phyloP scores from a whole-genome alignment of 257 asterid species.

The Lithospermum erythrorhizon region DNA sequence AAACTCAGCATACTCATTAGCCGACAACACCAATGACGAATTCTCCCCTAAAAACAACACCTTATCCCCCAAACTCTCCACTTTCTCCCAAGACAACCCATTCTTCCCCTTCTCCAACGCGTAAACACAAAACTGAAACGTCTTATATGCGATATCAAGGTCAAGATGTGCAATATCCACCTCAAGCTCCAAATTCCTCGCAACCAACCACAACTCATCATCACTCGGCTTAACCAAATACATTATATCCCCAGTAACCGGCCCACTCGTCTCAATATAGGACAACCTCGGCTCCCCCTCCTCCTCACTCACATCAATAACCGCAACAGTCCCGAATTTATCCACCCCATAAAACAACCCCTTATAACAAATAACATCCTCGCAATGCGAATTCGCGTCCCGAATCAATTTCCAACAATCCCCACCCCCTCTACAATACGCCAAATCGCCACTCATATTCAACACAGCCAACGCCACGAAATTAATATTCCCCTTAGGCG shows the following conservation, averaged over 20 bases:
- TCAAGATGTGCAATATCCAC: conserved; percentile 21
- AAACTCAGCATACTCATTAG: conserved; percentile 52
- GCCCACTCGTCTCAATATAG: conserved; percentile 21
- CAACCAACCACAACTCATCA: conserved; percentile 50
- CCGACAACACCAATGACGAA: conserved; percentile 47
- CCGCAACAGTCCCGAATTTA: conserved; percentile 42
- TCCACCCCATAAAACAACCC: conserved; percentile 43
- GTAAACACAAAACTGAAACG: conserved; percentile 40
- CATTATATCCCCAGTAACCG: conserved; percentile 49
- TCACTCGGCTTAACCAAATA: conserved; percentile 63
- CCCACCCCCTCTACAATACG: conserved; percentile 39
- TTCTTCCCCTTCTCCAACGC: conserved; percentile 27
- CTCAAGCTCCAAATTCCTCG: conserved; percentile 46
- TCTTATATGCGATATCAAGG: conserved; percentile 32
- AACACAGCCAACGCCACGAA: conserved; percentile 50
- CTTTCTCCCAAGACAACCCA: conserved; percentile 36
- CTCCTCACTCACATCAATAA: conserved; percentile 35
- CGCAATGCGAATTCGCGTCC: conserved; percentile 30
- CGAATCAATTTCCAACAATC: conserved; percentile 43
- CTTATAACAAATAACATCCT: conserved; percentile 48
- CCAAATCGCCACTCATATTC: conserved; percentile 35
- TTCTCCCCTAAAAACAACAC: conserved; percentile 63
- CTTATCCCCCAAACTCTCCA: conserved; percentile 36
- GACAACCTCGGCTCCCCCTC: conserved; percentile 23
- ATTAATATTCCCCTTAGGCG: conserved; percentile 22